A percentile compares a stretch with the other conserved stretches of the same genome.
phyloP scores from a whole-genome alignment of 169 alveolate genomes.

The Eimeria mitis region DNA sequence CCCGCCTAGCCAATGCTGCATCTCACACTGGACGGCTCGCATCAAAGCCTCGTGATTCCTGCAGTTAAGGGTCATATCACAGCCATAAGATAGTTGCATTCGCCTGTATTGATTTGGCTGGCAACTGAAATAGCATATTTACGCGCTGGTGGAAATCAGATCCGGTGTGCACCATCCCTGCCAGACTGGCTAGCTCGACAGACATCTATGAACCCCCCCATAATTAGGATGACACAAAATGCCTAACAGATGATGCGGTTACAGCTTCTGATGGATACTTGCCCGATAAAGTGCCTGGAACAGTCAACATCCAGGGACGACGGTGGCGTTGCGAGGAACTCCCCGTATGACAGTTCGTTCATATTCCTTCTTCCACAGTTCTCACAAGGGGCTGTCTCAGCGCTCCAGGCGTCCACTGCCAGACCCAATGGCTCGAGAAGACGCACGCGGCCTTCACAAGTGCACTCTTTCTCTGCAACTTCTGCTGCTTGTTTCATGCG shows the following conservation, averaged over 20 bases:
- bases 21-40: slow-evolving; percentile 82
- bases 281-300: slow-evolving; percentile 66
- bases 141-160: not conserved
- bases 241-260: not conserved
- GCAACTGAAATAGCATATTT: not conserved
- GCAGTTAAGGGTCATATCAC: not conserved
- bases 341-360: slow-evolving; percentile 62
- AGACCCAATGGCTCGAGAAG: slow-evolving; percentile 51
- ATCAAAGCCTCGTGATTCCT: slow-evolving; percentile 74
- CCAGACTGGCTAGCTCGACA: not conserved
- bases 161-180: not conserved
- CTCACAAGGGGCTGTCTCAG: slow-evolving; percentile 34
- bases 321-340: slow-evolving; percentile 57
- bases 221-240: not conserved
- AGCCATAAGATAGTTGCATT: not conserved
- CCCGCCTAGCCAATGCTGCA: slow-evolving; percentile 82
- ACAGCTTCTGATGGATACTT: not conserved
- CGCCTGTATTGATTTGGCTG: not conserved
- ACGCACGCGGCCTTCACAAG: slow-evolving; percentile 5
- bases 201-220: not conserved
- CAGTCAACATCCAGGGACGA: slow-evolving; percentile 44
- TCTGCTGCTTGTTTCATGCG: slow-evolving; percentile 26
- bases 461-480: slow-evolving; percentile 14
- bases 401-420: slow-evolving; percentile 68
- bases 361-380: slow-evolving; percentile 7